Conservation (phyloP, 2,329 filamentous ascomycete species). For the Ophiosphaerella narmari region DNA sequence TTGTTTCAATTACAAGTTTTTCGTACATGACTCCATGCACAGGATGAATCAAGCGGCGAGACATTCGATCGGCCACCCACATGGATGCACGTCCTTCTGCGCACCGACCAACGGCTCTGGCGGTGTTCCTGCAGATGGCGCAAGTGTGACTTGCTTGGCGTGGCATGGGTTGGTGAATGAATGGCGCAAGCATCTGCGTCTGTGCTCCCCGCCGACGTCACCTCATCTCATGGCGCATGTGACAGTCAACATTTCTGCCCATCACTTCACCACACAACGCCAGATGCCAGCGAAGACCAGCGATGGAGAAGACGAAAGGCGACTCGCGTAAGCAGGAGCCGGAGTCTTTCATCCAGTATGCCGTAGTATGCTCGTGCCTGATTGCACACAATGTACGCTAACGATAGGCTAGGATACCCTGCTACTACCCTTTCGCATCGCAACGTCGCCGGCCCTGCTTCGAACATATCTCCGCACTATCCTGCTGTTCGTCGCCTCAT, state of each 20-base stretch:
- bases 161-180: conserved; percentile 6
- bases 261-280: conserved; percentile 4
- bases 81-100: conserved; percentile 10
- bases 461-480: conserved; percentile 66
- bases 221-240: conserved; percentile 25
- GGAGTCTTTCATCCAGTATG: conserved; percentile 17
- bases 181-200: conserved; percentile 8
- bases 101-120: conserved; percentile 13
- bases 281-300: conserved; percentile 1
- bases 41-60: neutral
- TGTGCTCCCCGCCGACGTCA: conserved; percentile 37
- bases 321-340: conserved; percentile 15
- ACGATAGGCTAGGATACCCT: conserved; percentile 53
- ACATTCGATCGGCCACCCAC: neutral
- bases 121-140: conserved; percentile 13
- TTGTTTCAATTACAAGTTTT: conserved; percentile 15
- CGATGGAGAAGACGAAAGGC: conserved; percentile 31
- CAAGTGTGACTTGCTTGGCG: conserved; percentile 24
- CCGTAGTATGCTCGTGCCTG: conserved; percentile 22
- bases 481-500: conserved; percentile 58
- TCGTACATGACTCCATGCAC: neutral
- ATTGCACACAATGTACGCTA: neutral
- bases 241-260: conserved; percentile 21
- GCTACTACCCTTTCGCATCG: conserved; percentile 58
- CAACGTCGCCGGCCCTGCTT: conserved; percentile 65